Evolutionary conservation across 1,139 yeast genomes (phyloP), one percentile per base, ranked within the genome.

Genomic region (Suhomyces anneliseae): DNA sequence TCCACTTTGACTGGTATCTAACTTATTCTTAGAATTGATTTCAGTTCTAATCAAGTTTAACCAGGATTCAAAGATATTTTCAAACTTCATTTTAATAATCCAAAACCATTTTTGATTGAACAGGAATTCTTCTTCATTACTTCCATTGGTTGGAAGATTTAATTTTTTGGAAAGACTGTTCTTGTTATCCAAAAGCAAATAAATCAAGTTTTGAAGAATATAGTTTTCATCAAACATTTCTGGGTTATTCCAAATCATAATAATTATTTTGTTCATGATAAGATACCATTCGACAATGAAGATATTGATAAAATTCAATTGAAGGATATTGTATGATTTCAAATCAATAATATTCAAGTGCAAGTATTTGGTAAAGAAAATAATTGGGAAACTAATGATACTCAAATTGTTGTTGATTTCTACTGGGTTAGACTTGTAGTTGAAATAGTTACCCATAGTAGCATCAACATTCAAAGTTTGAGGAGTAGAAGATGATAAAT

Each of bases 301-400:
- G 11, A 47, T 39, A 33, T 47, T 54, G 24, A 58, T 48, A 32
- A 50, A 49, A 36, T 54, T 48, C 36, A 54, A 43, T 40, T 59
- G 60, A 14, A 56, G 39, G 0, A 49, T 36, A 37, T 55, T 57
- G 45, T 50, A 51, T 1, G 47, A 42, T 8, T 47, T 37, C 33
- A 56, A 44, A 12, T 44, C 51, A 11, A 57, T 37, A 6, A 54
- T 38, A 2, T 48, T 42, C 11, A 55, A 47, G 34, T 62, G 56
- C 44, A 73, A 56, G 40, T 67, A 65, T 29, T 54, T 58, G 27
- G 68, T 58, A 43, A 72, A 62, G 55, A 78, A 72, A 10, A 78
- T 61, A 29, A 77, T 55, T 1, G 82, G 82, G 53, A 74, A 68
- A 41, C 76, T 65, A 10, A 78, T 68, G 31, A 77, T 74, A 34